Evolutionary conservation across 2,329 filamentous ascomycete genomes (phyloP), one percentile per base, ranked within the genome.

Genomic region (Cryphonectria radicalis): DNA sequence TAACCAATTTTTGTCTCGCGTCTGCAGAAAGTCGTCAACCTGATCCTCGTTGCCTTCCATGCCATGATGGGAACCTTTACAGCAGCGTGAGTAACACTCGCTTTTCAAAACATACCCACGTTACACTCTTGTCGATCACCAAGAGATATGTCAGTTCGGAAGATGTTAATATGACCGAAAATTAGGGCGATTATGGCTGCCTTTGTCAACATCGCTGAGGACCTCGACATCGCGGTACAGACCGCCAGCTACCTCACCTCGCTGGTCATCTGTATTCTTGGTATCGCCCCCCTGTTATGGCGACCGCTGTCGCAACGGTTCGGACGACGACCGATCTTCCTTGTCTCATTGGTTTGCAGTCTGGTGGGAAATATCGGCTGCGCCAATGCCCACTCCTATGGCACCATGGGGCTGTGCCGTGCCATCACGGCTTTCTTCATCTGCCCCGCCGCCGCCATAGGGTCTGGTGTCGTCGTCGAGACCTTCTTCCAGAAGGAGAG

Each of bases 351-450:
- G 22, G 73, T 86, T 1, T 80, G 84, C 53, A 84, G 84, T 72
- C 74, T 84, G 28, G 78, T 84, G 1, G 84, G 84, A 76, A 89
- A 88, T 72, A 79, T 89, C 25, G 87, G 86, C 10, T 88, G 87
- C 71, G 87, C 85, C 1, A 81, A 84, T 68, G 84, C 83, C 55
- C 77, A 80, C 0, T 81, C 80, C 5, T 89, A 88, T 75, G 81
- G 77, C 1, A 79, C 85, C 22, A 86, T 87, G 84, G 83, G 81
- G 0, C 79, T 82, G 0, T 88, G 85, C 72, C 81, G 87, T 69
- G 86, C 85, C n/a, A 79, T 89, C 35, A 81, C 82, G 10, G 81
- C 85, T 0, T 88, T 89, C 75, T 89, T 88, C 77, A 88, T 89
- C 73, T 84, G 81, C 22, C 88, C 87, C 7, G 84, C 87, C 0